These are phyloP conservation scores for Auricularia sp. DNA, from an alignment of 768 basidiomycete genomes.

Conservation along the genomic window DNA sequence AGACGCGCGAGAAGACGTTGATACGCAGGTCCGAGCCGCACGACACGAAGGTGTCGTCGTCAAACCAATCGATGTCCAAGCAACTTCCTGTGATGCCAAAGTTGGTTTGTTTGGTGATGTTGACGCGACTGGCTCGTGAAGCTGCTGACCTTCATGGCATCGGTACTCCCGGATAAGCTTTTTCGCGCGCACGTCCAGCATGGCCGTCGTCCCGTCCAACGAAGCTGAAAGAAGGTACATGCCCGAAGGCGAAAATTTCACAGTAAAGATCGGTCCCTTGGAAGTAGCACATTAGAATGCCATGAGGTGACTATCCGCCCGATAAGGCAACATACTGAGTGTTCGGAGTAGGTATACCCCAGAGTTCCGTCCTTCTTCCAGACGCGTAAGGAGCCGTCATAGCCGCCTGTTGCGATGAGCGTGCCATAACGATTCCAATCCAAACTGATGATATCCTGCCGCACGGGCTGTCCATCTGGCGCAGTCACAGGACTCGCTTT, in stretches of 20 bases:
- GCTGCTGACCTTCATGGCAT: constrained; percentile 48
- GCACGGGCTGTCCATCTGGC: constrained; percentile 24
- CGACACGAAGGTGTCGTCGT: constrained; percentile 58
- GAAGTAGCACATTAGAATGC: neutral
- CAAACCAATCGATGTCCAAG: constrained; percentile 72
- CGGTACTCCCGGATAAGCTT: constrained; percentile 25
- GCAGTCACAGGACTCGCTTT: neutral
- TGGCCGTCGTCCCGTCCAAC: neutral
- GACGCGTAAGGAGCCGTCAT: constrained; percentile 64
- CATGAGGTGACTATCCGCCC: no score
- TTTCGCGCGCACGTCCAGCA: neutral
- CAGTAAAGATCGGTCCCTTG: neutral
- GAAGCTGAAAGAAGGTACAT: neutral
- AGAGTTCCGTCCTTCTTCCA: constrained; percentile 48
- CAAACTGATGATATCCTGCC: constrained; percentile 60
- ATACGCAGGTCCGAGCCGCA: constrained; percentile 64
- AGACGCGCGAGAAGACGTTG: constrained; percentile 47
- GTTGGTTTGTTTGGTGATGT: neutral
- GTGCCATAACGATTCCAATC: constrained; percentile 74
- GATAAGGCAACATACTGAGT: neutral
- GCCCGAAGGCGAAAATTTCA: neutral
- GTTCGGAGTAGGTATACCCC: constrained; percentile 33
- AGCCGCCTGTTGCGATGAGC: constrained; percentile 67
- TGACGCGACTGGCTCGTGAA: neutral
- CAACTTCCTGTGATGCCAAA: constrained; percentile 46